Conservation (phyloP, 768 basidiomycete species). For the Agaricus blazei region DNA sequence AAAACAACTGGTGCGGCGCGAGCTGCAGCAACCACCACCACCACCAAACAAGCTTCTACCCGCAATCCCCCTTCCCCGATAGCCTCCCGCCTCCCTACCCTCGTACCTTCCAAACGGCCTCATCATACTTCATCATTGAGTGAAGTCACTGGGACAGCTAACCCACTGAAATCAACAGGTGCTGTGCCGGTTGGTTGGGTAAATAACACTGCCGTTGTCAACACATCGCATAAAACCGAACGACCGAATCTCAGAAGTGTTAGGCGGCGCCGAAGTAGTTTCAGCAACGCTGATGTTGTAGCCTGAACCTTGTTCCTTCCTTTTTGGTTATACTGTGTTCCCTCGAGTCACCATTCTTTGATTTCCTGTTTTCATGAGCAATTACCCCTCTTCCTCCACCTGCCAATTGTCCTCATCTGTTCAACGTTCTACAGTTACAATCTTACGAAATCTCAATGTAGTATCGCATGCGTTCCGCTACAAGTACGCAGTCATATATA, state of each 20-base stretch:
- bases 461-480: background rate
- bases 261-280: conserved; percentile 78
- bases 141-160: conserved; percentile 37
- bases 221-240: conserved; percentile 65
- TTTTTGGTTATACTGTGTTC: conserved; percentile 1
- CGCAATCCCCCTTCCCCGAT: conserved; percentile 56
- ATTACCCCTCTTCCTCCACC: conserved; percentile 29
- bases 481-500: background rate
- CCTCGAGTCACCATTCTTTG: conserved; percentile 12
- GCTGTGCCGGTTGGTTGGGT: conserved; percentile 66
- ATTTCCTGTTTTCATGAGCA: conserved; percentile 16
- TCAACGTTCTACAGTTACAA: background rate
- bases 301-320: conserved; percentile 37
- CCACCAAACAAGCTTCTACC: conserved; percentile 25
- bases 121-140: conserved; percentile 42
- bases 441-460: background rate
- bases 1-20: conserved; percentile 40
- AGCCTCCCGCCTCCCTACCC: conserved; percentile 74
- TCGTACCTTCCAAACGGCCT: conserved; percentile 54
- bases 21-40: conserved; percentile 19
- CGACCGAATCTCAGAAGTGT: conserved; percentile 72
- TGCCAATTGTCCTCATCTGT: conserved; percentile 22
- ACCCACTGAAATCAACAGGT: conserved; percentile 32
- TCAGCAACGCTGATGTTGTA: conserved; percentile 82
- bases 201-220: conserved; percentile 67